phyloP scores from a whole-genome alignment of 2,329 filamentous ascomycete species.

The Phaeosphaeria sp. region DNA sequence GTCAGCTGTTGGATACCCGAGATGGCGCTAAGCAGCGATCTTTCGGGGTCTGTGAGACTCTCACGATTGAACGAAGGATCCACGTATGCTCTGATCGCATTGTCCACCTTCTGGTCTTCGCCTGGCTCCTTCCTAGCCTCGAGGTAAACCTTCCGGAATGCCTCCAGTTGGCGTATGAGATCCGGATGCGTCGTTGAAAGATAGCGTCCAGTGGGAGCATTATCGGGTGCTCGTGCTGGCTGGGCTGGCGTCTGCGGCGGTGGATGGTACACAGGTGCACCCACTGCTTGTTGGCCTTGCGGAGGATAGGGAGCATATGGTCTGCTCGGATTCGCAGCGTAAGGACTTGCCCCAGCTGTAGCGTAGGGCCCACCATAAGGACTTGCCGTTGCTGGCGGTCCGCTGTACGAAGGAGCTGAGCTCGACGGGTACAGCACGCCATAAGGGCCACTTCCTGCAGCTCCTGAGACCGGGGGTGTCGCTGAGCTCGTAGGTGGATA shows the following conservation, averaged over 20 bases:
- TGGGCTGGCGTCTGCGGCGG: conserved; percentile 15
- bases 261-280: conserved; percentile 14
- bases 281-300: conserved; percentile 25
- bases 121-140: conserved; percentile 28
- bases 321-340: conserved; percentile 28
- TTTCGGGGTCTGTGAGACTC: conserved; percentile 33
- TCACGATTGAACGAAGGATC: conserved; percentile 30
- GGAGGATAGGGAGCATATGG: conserved; percentile 39
- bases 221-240: conserved; percentile 8
- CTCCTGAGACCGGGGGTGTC: conserved; percentile 29
- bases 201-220: conserved; percentile 35
- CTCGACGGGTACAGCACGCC: conserved; percentile 43
- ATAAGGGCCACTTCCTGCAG: conserved; percentile 39
- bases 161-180: conserved; percentile 42
- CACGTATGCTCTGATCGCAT: conserved; percentile 41
- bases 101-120: conserved; percentile 40
- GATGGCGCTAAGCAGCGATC: conserved; percentile 32
- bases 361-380: conserved; percentile 41
- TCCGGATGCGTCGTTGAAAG: conserved; percentile 35
- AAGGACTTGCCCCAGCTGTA: conserved; percentile 37
- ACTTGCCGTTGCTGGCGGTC: conserved; percentile 22
- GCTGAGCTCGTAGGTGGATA: conserved; percentile 38
- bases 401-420: conserved; percentile 33
- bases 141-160: conserved; percentile 42
- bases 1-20: conserved; percentile 26